Evolutionary conservation across 352 stramenopile species (phyloP).

Genomic region (Phytophthora megakarya): DNA sequence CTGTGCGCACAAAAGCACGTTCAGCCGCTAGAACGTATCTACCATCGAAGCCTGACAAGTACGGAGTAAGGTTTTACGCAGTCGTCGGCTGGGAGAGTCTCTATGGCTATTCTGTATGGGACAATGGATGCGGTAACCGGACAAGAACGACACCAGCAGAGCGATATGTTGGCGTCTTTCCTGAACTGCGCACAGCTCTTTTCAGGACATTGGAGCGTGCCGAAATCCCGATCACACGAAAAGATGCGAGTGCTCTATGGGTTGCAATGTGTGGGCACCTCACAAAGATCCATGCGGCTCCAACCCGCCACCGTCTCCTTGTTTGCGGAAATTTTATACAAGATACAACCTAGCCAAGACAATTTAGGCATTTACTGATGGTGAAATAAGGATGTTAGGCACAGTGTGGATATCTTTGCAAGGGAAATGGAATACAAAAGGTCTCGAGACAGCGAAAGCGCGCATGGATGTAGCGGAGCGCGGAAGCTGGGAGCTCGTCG

Average conservation of each 20-base stretch:
- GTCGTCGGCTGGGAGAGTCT: background rate
- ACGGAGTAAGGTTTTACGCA: background rate
- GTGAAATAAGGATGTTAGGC: background rate
- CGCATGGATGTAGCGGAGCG: background rate
- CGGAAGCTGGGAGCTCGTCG: slow-evolving; percentile 6
- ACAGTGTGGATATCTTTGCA: background rate
- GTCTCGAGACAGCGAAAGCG: too few relatives aligned
- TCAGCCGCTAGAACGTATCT: background rate
- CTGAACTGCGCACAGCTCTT: background rate
- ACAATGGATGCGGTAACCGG: slow-evolving; percentile 10
- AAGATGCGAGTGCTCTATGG: slow-evolving; percentile 7
- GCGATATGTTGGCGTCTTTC: slow-evolving; percentile 6
- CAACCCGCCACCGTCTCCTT: background rate
- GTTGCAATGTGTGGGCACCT: slow-evolving; percentile 12
- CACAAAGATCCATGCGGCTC: background rate
- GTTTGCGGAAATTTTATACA: slow-evolving; percentile 16
- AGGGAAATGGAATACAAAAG: too few relatives aligned
- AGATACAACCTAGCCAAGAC: too few relatives aligned
- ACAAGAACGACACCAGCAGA: background rate
- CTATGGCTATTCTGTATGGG: slow-evolving; percentile 13
- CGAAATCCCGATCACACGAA: background rate
- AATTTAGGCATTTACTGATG: background rate
- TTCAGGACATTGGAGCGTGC: background rate
- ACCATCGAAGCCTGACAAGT: background rate
- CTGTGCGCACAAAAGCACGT: background rate